phyloP scores from a whole-genome alignment of 2,329 filamentous ascomycete genomes.

The Hirsutella thompsonii region DNA sequence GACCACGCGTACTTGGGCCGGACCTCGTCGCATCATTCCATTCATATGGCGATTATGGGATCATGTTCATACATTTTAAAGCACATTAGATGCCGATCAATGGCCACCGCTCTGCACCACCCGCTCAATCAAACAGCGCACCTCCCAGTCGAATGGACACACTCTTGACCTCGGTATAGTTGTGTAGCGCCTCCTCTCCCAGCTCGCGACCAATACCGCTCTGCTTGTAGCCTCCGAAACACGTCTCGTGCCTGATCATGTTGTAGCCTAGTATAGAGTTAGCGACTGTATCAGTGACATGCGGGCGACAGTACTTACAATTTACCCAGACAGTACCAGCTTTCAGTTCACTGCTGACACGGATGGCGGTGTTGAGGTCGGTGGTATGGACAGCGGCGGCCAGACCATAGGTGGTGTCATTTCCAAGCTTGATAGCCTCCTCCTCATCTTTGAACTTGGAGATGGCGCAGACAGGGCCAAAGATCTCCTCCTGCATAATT shows the following conservation, averaged over 20 bases:
- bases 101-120: neutral
- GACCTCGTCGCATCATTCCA: too few relatives aligned
- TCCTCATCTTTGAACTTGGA: conserved; percentile 77
- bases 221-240: conserved; percentile 69
- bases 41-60: too few relatives aligned
- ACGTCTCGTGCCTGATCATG: conserved; percentile 50
- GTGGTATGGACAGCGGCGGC: conserved; percentile 74
- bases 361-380: conserved; percentile 70
- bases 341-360: conserved; percentile 61
- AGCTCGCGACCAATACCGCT: conserved; percentile 67
- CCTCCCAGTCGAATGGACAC: conserved; percentile 34
- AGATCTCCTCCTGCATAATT: conserved; percentile 88
- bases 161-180: conserved; percentile 58
- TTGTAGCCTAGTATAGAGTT: conserved; percentile 39
- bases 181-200: conserved; percentile 51
- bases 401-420: conserved; percentile 69
- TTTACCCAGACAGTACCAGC: conserved; percentile 55
- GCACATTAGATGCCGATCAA: too few relatives aligned
- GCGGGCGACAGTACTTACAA: too few relatives aligned
- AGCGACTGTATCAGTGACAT: too few relatives aligned
- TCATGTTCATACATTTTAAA: too few relatives aligned
- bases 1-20: neutral
- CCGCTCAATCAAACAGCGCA: conserved; percentile 8
- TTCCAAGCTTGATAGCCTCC: conserved; percentile 63
- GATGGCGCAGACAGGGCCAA: conserved; percentile 75